A percentile compares a stretch with the other conserved stretches of the same genome.
Conservation (phyloP, 257 asterid genomes). For the Capsicum baccatum region DNA sequence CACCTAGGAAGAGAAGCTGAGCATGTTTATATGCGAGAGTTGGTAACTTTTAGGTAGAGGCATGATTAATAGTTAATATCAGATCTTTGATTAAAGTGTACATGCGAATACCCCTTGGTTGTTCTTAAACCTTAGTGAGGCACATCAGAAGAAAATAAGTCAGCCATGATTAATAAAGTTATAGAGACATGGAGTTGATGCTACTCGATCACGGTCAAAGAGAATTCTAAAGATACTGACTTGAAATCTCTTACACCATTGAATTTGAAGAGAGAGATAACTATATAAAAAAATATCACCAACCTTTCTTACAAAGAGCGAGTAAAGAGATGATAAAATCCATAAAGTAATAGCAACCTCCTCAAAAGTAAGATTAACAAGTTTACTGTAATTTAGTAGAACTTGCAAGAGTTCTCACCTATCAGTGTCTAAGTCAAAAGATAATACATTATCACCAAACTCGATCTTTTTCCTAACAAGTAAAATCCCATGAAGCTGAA, state of each 20-base stretch:
- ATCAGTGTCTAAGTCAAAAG: conserved; percentile 57
- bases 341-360: conserved; percentile 44
- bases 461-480: conserved; percentile 60
- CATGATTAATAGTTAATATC: neutral
- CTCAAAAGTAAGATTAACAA: conserved; percentile 38
- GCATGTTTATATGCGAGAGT: neutral
- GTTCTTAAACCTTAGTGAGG: too few species aligned
- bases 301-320: neutral
- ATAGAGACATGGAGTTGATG: neutral
- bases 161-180: neutral
- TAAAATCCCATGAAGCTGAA: conserved; percentile 51
- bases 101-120: neutral
- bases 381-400: conserved; percentile 42
- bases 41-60: neutral
- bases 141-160: neutral
- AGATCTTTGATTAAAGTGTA: neutral
- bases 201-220: conserved; percentile 44
- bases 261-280: conserved; percentile 50
- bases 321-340: neutral
- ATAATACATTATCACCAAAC: conserved; percentile 38
- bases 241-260: conserved; percentile 60
- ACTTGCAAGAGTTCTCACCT: conserved; percentile 50
- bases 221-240: conserved; percentile 53
- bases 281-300: neutral
- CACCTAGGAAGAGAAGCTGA: neutral